phyloP scores from a whole-genome alignment of 163 green algal species.

The Coccomyxa subellipsoidea region DNA sequence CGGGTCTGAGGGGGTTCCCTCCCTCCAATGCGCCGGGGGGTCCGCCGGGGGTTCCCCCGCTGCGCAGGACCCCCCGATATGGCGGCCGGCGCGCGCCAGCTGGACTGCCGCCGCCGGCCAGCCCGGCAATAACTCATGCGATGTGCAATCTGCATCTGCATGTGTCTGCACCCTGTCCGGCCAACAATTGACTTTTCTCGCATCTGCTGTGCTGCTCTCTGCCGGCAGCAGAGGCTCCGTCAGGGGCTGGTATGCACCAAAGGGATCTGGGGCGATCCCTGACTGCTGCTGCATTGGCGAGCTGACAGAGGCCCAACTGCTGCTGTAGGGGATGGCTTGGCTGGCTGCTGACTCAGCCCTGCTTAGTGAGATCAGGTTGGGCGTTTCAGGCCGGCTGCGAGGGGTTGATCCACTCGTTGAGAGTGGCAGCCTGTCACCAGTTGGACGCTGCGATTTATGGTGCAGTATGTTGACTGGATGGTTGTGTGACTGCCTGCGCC shows the following conservation, averaged over 20 bases:
- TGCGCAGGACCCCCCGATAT: no score
- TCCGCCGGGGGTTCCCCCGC: no score
- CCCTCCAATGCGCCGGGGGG: not conserved
- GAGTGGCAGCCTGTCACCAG: not conserved
- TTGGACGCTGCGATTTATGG: not conserved
- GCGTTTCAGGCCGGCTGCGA: not conserved
- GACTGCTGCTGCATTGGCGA: not conserved
- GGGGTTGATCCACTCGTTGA: not conserved
- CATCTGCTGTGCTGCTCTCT: not conserved
- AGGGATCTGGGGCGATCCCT: not conserved
- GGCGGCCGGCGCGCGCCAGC: no score
- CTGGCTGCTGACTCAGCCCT: not conserved
- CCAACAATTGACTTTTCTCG: not conserved
- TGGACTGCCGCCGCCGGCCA: not conserved
- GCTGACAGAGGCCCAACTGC: not conserved
- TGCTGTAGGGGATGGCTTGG: no score
- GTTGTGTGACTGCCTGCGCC: no score
- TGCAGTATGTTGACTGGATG: not conserved
- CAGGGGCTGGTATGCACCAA: not conserved
- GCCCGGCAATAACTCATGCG: not conserved
- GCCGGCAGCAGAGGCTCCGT: not conserved
- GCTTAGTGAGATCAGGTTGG: not conserved
- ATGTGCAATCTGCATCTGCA: not conserved
- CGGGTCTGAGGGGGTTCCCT: not conserved
- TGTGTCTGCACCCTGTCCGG: not conserved